Conservation (phyloP, 306 rosid genomes). For the Ammopiptanthus mongolicus region DNA sequence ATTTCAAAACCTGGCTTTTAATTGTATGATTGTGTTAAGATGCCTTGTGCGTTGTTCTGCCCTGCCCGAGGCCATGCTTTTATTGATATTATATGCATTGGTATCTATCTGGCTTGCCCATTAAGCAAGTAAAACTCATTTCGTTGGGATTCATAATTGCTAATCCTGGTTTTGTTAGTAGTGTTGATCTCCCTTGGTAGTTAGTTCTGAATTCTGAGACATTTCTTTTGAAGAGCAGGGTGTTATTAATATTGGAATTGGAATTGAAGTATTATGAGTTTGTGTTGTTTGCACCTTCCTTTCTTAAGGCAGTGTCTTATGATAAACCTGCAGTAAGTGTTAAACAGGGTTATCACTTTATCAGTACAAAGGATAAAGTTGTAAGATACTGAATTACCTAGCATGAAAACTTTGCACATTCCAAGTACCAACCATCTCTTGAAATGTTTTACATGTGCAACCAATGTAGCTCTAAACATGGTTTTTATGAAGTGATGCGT, state of each 20-base stretch:
- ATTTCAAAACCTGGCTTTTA: not conserved
- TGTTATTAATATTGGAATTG: not conserved
- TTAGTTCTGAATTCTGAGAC: not conserved
- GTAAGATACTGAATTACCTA: not conserved
- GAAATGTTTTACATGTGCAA: not conserved
- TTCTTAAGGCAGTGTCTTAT: not conserved
- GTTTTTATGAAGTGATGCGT: not conserved
- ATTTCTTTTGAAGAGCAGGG: not conserved
- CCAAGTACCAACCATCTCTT: not conserved
- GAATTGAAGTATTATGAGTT: not conserved
- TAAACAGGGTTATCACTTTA: not conserved
- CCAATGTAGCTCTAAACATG: not conserved
- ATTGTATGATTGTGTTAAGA: not conserved
- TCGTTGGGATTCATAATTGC: not conserved
- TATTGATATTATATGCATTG: not conserved
- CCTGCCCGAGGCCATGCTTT: not conserved
- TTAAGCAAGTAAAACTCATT: not conserved
- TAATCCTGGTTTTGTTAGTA: not conserved
- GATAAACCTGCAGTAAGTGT: not conserved
- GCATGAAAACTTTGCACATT: not conserved
- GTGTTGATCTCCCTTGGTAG: not conserved
- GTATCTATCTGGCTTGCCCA: not conserved
- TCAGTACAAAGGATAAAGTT: not conserved
- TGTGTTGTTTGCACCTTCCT: not conserved
- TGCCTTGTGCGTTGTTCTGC: not conserved